Percentiles rank a stretch among this genome's conserved stretches.
phyloP scores from a whole-genome alignment of 2,329 filamentous ascomycete genomes.

The Alternaria sp. region DNA sequence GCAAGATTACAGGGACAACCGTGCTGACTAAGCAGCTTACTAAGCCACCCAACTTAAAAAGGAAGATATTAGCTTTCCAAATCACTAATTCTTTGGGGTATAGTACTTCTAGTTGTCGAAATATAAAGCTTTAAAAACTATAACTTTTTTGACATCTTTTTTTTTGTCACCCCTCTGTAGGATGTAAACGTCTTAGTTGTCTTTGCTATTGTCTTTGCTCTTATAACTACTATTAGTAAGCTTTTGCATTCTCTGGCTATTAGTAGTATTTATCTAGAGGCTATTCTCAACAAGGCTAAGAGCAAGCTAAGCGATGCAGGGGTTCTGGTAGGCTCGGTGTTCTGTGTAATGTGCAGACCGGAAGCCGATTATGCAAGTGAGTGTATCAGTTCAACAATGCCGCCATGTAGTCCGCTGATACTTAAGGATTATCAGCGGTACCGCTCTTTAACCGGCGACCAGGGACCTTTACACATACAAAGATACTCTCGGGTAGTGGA shows the following conservation, averaged over 20 bases:
- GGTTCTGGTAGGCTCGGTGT: slow-evolving; percentile 6
- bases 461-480: background rate
- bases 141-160: too few species aligned
- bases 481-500: background rate
- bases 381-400: slow-evolving; percentile 10
- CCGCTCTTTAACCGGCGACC: background rate
- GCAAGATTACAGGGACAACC: too few species aligned
- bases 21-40: too few species aligned
- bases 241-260: background rate
- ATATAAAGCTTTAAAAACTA: too few species aligned
- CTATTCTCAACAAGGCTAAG: slow-evolving; percentile 1
- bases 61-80: too few species aligned
- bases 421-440: background rate
- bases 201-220: too few species aligned
- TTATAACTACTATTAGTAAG: too few species aligned
- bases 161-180: too few species aligned
- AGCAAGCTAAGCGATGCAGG: slow-evolving; percentile 4
- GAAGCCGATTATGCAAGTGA: slow-evolving; percentile 16
- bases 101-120: too few species aligned
- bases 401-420: slow-evolving; percentile 5
- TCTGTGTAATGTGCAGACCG: background rate
- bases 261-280: background rate
- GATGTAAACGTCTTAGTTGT: too few species aligned
- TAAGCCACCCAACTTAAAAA: too few species aligned
- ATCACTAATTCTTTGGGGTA: too few species aligned